Evolutionary conservation across 805 yeast genomes (phyloP), one percentile per base, ranked within the genome.

Genomic region (Candida endomychidarum): DNA sequence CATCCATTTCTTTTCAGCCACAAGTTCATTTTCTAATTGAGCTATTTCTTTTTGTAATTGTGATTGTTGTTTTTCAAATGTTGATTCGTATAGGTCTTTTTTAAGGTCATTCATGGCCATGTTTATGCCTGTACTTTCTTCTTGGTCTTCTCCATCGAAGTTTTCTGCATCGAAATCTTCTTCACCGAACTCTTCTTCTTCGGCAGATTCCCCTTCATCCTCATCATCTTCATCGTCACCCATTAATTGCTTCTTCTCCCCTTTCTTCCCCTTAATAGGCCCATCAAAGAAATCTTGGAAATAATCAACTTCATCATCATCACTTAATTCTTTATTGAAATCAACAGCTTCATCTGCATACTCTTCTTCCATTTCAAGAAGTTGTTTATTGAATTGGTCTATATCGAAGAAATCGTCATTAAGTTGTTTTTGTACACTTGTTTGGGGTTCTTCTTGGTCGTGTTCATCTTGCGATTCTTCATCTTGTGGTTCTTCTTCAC

Each of bases 1-100:
- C 6, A 96, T 80, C 99, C 99, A 91, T 53, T 80, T 81, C 67
- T 93, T 91, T 42, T 84, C 91, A 3, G 90, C 93, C 21, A 91
- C 81, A 12, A 93, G 82, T 58, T 90, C 97, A 32, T 80, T 78
- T 63, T 91, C 99, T 36, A 90, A 70, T 50, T 76, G 72, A 24
- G 76, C 76, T 45, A 93, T 93, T 61, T 93, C 95, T 24, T 75
- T 72, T 53, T 82, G 86, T 18, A 93, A 70, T 44, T 78, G 78
- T 38, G 71, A 69, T 61, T 91, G 97, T 58, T 88, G 95, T 50
- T 77, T 83, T 61, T 91, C 95, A 57, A 79, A 88, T 3, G 87
- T 77, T 0, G 96, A 86, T 39, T 63, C 61, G 51, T 77, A 75
- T 21, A 81, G 61, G 61, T 82, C 90, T n/a, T 68, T 60, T 69